A percentile compares a stretch with the other conserved stretches of the same genome.
phyloP scores from a whole-genome alignment of 352 stramenopile genomes.

The Pythium angustatum region DNA sequence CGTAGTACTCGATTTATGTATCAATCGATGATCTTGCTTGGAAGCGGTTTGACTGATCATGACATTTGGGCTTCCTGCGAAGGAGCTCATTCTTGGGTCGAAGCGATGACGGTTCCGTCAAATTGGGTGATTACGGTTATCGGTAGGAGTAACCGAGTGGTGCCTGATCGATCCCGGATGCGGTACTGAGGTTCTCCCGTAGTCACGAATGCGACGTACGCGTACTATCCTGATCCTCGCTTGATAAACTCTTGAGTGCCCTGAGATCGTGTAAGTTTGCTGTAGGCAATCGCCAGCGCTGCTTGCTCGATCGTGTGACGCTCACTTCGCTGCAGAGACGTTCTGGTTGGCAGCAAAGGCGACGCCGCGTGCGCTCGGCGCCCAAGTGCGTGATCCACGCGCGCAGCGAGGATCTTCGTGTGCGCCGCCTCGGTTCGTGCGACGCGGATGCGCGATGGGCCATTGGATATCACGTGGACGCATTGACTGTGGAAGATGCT shows the following conservation, averaged over 20 bases:
- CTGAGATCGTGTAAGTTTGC: slow-evolving; percentile 23
- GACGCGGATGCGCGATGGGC: slow-evolving; percentile 43
- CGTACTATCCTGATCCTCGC: neutral
- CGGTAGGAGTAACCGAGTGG: too few relatives aligned
- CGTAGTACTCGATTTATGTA: too few relatives aligned
- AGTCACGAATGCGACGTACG: too few relatives aligned
- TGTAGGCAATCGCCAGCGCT: slow-evolving; percentile 21
- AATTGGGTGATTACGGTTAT: too few relatives aligned
- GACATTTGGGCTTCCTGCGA: too few relatives aligned
- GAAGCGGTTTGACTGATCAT: too few relatives aligned
- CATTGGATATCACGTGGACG: slow-evolving; percentile 32
- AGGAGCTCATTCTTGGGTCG: too few relatives aligned
- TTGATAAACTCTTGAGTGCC: neutral
- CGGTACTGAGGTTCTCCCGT: too few relatives aligned
- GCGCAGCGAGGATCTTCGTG: slow-evolving; percentile 42
- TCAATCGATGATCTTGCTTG: too few relatives aligned
- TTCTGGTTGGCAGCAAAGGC: slow-evolving; percentile 17
- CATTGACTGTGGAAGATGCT: slow-evolving; percentile 61
- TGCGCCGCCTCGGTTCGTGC: slow-evolving; percentile 41
- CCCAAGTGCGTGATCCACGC: slow-evolving; percentile 45
- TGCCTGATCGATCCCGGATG: too few relatives aligned
- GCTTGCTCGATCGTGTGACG: slow-evolving; percentile 40
- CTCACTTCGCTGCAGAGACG: slow-evolving; percentile 41
- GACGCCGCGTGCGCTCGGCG: slow-evolving; percentile 16
- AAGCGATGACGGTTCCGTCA: too few relatives aligned